phyloP scores from a whole-genome alignment of 208 protist genomes.

The Acanthamoeba lenticulata region DNA sequence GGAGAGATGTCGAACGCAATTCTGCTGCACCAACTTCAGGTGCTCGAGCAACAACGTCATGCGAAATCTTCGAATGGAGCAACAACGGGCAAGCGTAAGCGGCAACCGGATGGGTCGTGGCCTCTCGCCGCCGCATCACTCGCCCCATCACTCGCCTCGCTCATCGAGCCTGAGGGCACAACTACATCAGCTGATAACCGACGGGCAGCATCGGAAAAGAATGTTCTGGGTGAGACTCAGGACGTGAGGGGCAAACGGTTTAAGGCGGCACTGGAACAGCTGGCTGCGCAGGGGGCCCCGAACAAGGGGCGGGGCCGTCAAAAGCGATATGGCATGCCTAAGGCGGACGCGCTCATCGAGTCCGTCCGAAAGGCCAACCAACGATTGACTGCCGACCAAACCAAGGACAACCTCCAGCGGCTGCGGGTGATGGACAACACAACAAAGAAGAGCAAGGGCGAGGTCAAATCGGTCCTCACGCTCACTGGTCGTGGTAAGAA shows the following conservation, averaged over 20 bases:
- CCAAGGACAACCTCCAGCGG: not conserved
- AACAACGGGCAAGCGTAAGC: not conserved
- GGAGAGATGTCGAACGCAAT: not conserved
- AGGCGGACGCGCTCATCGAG: not conserved
- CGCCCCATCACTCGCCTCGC: too few relatives aligned
- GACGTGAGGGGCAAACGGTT: constrained; percentile 6
- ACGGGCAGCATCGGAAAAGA: not conserved
- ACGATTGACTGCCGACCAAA: not conserved
- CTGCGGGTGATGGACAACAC: not conserved
- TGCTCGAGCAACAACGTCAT: not conserved
- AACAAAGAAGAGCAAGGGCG: not conserved
- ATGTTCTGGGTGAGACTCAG: too few relatives aligned
- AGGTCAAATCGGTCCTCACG: not conserved
- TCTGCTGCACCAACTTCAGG: constrained; percentile 15
- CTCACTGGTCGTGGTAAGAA: not conserved
- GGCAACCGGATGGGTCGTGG: not conserved
- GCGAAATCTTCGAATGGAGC: not conserved
- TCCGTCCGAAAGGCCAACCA: not conserved
- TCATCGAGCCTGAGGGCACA: not conserved
- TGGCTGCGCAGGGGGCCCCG: not conserved
- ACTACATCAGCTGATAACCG: not conserved
- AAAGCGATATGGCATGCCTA: not conserved
- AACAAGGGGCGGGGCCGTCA: not conserved
- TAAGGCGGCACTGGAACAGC: not conserved
- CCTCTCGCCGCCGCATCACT: too few relatives aligned